Base-by-base conservation (phyloP, 768 basidiomycete species). In the Omphalotus guepiniiformis region DNA sequence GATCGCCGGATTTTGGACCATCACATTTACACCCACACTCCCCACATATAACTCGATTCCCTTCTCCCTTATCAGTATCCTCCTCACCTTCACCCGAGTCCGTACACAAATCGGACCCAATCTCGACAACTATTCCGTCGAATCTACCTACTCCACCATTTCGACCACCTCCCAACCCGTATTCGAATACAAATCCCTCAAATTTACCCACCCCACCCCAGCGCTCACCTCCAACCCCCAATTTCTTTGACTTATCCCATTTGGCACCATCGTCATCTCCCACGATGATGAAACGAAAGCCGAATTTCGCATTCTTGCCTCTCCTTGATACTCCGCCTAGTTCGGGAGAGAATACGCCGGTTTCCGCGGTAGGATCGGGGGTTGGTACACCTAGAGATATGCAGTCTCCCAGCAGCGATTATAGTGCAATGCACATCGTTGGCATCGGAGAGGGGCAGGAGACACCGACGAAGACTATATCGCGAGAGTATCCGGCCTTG, bases 221-320 rank as follows among this genome's bases (percentile, higher is more conserved):
- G 6, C 16, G 13, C 16, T n/a, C 16, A 26, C 19, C 47, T 19
- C 27, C 39, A 21, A 27, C 38, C 1, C 25, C 18, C 26, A 18
- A 49, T 50, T 22, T 51, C 55, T 9, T 39, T 50, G 1, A 54
- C 53, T 18, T 47, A 42, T 11, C 52, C 53, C 3, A 40, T 25
- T 11, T 32, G 52, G 39, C 48, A 32, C 38, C 46, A 4, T 47
- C 46, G 11, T 37, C 23, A 28, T 16, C 46, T 6, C 2, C 46
- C 18, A 47, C 36, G 15, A 22, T 37, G 26, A 51, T 45, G 34
- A 58, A 61, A n/a, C 44, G 28, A 28, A 66, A 63, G 41, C 63
- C 68, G 0, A 47, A 44, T 3, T 72, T 72, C 40, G 47, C 65
- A 1, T 71, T 68, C 48, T 38, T 72, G 26, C 71, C 70, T 1